Base-by-base conservation (phyloP, 257 asterid species). In the Asclepias syriaca region DNA sequence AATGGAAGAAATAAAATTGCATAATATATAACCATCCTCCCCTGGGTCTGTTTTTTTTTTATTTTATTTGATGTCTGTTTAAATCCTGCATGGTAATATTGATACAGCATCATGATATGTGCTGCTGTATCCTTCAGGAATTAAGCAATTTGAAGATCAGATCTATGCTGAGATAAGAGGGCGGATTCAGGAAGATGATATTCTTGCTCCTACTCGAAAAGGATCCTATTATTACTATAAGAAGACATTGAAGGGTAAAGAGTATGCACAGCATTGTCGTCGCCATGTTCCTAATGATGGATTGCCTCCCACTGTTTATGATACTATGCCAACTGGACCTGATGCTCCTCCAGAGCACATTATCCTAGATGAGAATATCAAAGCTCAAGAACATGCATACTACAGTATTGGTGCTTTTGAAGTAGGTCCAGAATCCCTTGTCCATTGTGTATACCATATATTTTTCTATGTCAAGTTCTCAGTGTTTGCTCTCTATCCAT, bases 121-220 rank as follows among this genome's bases (percentile, higher is more conserved):
- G 40, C 68, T 75, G 66, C 50, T 67, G 32, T 66, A 55, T 65
- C 70, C 24, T 74, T 81, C 68, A 94, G 98, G 85, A 66, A 88
- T 90, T 78, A 94, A 88, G 80, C 86, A 82, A 29, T 80, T 94
- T 77, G 95, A 94, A 85, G 87, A 84, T 70, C 84, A 83, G 75
- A 85, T 94, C 61, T 94, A 77, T 72, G 82, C 84, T 22, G 98
- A 94, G 91, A 89, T 94, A 55, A 81, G 95, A 82, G 86, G 91
- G 55, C 89, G 96, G 45, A 79, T 94, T 72, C 88, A 94, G 82
- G 98, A 94, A 85, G 98, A 89, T 81, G 98, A 91, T 71, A 84
- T 89, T 72, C 82, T 96, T 21, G 91, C 93, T 6, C 98, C 98
- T 3, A 48, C 72, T 12, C 87, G 90, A 21, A 81, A 81, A 66